Conservation (phyloP, 208 protist genomes). For the Trypanosoma rangeli region DNA sequence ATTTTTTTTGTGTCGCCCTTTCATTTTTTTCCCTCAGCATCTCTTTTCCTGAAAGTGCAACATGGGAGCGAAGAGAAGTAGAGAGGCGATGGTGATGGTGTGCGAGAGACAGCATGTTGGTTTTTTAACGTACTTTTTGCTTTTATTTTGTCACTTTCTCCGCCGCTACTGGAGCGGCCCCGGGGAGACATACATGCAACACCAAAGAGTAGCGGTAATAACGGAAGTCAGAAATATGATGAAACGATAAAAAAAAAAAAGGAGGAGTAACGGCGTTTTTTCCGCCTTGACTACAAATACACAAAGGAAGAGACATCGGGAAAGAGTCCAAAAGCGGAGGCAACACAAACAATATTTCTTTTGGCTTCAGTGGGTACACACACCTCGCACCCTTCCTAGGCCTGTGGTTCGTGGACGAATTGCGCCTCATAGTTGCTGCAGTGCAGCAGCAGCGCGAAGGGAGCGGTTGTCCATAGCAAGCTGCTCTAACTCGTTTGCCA, state of each 20-base stretch:
- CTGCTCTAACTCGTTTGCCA: slow-evolving; percentile 49
- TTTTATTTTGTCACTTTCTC: not conserved
- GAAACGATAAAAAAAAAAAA: slow-evolving; percentile 5
- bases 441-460: slow-evolving; percentile 17
- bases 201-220: not conserved
- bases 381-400: not conserved
- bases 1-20: not conserved
- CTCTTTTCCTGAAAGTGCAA: not conserved
- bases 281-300: too few species aligned
- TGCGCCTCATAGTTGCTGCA: slow-evolving; percentile 14
- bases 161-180: not conserved
- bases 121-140: not conserved
- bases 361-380: not conserved
- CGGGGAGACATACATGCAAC: not conserved
- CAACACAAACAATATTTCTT: not conserved
- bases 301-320: not conserved
- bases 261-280: not conserved
- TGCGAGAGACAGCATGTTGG: not conserved
- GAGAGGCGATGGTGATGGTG: not conserved
- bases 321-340: not conserved
- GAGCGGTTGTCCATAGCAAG: slow-evolving; percentile 30
- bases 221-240: slow-evolving; percentile 3
- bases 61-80: not conserved
- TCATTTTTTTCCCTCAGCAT: not conserved
- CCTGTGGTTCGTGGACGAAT: not conserved